A percentile compares a stretch with the other conserved stretches of the same genome.
Conservation (phyloP, 306 rosid genomes). For the Gleditsia sinensis region DNA sequence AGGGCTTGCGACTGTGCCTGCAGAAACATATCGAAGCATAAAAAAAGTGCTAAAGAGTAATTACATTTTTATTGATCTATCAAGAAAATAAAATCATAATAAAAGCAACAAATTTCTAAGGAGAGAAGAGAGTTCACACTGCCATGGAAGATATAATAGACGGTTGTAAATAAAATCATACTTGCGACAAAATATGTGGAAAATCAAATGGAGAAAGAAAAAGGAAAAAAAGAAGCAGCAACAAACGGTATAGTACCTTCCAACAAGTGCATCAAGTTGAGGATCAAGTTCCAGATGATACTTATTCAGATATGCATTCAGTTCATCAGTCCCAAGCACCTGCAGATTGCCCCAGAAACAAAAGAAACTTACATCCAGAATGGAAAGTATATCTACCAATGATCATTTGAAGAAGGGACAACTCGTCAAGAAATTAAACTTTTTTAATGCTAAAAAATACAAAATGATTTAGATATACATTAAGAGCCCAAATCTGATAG, state of each 20-base stretch:
- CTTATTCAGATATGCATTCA: slow-evolving; percentile 73
- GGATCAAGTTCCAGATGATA: slow-evolving; percentile 83
- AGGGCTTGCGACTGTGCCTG: slow-evolving; percentile 94
- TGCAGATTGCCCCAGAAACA: slow-evolving; percentile 34
- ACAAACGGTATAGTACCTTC: slow-evolving; percentile 50
- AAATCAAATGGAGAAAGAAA: neutral
- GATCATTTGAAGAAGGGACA: neutral
- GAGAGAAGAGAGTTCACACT: slow-evolving; percentile 7
- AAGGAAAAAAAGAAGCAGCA: neutral
- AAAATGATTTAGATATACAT: neutral
- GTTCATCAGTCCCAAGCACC: slow-evolving; percentile 87
- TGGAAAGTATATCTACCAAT: neutral
- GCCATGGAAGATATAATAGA: slow-evolving; percentile 17
- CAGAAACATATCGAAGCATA: slow-evolving; percentile 30
- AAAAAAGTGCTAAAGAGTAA: neutral
- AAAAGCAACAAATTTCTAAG: slow-evolving; percentile 11
- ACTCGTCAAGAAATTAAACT: neutral
- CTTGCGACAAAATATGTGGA: no score
- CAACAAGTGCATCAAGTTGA: slow-evolving; percentile 79
- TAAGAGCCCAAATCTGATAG: neutral
- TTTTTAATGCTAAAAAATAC: neutral
- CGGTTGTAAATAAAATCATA: slow-evolving; percentile 16
- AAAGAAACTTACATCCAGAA: neutral
- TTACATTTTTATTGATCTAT: slow-evolving; percentile 3
- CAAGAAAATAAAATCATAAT: neutral